These are phyloP conservation scores for Cryomyces minteri DNA, from an alignment of 495 filamentous ascomycete genomes.

Conservation along the genomic window DNA sequence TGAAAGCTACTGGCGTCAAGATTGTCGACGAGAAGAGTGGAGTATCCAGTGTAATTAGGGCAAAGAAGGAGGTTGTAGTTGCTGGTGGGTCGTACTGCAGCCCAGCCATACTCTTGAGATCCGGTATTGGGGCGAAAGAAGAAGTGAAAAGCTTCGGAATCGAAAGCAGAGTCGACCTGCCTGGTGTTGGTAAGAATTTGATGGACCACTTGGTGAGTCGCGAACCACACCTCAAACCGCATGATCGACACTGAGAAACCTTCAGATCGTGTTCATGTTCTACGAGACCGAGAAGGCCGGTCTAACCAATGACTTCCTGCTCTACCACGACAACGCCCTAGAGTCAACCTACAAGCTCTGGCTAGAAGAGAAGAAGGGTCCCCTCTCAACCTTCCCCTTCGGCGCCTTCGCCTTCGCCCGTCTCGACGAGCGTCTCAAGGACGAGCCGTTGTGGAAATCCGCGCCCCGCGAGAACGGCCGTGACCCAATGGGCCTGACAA, in stretches of 20 bases:
- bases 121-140: constrained; percentile 4
- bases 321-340: constrained; percentile 23
- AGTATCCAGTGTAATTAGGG: background rate
- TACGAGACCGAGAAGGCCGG: constrained; percentile 28
- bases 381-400: constrained; percentile 32
- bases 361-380: constrained; percentile 30
- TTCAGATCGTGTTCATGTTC: constrained; percentile 21
- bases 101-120: constrained; percentile 4
- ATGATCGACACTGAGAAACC: too few relatives aligned
- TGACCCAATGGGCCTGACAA: constrained; percentile 32
- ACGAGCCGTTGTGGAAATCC: constrained; percentile 25
- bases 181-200: constrained; percentile 7
- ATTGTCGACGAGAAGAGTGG: constrained; percentile 1
- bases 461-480: constrained; percentile 23
- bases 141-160: constrained; percentile 6
- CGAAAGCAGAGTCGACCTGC: constrained; percentile 2
- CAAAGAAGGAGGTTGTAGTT: constrained; percentile 4
- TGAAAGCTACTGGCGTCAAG: constrained; percentile 3
- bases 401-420: constrained; percentile 34
- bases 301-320: constrained; percentile 24
- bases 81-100: constrained; percentile 5
- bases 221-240: too few relatives aligned
- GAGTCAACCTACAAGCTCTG: constrained; percentile 24
- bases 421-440: constrained; percentile 28
- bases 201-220: background rate